Conservation (phyloP, 1,284 basidiomycete species). For the Marasmius fiardii region DNA sequence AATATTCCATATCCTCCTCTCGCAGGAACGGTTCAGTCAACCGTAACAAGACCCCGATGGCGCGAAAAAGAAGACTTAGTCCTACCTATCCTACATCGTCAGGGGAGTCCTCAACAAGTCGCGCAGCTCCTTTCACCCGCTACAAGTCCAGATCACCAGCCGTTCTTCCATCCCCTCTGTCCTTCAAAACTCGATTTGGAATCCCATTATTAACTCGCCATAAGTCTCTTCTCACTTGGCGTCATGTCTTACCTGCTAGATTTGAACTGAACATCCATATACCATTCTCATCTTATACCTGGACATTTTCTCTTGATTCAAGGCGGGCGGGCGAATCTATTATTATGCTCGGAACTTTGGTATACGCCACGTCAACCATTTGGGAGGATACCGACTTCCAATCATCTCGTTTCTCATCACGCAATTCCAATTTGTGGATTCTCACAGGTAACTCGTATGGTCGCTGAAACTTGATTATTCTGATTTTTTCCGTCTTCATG, state of each 20-base stretch:
- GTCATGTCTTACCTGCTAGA: slow-evolving; percentile 38
- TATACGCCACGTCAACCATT: slow-evolving; percentile 36
- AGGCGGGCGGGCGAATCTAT: slow-evolving; percentile 54
- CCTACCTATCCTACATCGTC: slow-evolving; percentile 21
- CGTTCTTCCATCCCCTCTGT: slow-evolving; percentile 24
- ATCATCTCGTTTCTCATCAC: slow-evolving; percentile 10
- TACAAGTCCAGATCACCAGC: slow-evolving; percentile 47
- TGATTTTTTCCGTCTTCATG: slow-evolving; percentile 9
- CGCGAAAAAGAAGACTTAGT: neutral
- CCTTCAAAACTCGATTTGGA: slow-evolving; percentile 18
- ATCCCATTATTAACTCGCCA: slow-evolving; percentile 25
- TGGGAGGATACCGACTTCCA: slow-evolving; percentile 11
- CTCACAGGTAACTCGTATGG: slow-evolving; percentile 34
- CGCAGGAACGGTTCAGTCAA: neutral
- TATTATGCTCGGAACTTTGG: slow-evolving; percentile 51
- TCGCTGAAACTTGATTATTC: slow-evolving; percentile 16
- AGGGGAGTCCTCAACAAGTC: slow-evolving; percentile 28
- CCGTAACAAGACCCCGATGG: neutral
- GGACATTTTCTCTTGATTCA: slow-evolving; percentile 49
- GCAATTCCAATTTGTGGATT: slow-evolving; percentile 33
- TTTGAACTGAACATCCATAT: slow-evolving; percentile 39
- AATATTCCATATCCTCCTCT: slow-evolving; percentile 3
- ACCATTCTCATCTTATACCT: slow-evolving; percentile 34
- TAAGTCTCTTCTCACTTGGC: slow-evolving; percentile 12
- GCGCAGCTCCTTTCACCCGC: slow-evolving; percentile 46